Percentiles rank a stretch among this genome's conserved stretches.
phyloP scores from a whole-genome alignment of 1,139 yeast species.

The Nakaseomyces glabratus region DNA sequence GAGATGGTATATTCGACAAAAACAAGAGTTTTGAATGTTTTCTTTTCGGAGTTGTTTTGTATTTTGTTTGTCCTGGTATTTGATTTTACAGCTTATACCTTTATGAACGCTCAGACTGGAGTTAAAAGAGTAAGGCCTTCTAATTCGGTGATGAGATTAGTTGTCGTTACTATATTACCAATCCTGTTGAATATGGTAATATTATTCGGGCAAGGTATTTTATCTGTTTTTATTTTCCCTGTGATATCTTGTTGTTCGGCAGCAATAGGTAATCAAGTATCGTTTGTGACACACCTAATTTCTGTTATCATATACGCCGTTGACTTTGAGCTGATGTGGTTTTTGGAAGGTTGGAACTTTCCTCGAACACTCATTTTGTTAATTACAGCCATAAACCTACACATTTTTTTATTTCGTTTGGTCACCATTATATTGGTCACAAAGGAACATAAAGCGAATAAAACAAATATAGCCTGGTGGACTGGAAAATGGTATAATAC shows the following conservation, averaged over 20 bases:
- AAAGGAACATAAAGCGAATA: constrained; percentile 50
- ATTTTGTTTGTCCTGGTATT: constrained; percentile 40
- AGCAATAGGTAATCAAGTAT: constrained; percentile 35
- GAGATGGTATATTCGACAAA: constrained; percentile 28
- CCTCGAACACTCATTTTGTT: constrained; percentile 49
- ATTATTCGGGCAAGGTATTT: constrained; percentile 36
- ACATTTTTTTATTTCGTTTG: constrained; percentile 43
- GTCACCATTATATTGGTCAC: constrained; percentile 43
- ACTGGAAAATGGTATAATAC: constrained; percentile 63
- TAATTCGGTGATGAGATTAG: constrained; percentile 46
- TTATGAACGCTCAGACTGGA: constrained; percentile 64
- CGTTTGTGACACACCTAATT: constrained; percentile 43
- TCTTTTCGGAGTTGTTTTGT: constrained; percentile 44
- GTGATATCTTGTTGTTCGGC: constrained; percentile 34
- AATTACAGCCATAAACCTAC: constrained; percentile 47
- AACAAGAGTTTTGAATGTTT: constrained; percentile 43
- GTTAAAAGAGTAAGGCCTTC: constrained; percentile 40
- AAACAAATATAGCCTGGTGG: constrained; percentile 75
- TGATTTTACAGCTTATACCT: constrained; percentile 52
- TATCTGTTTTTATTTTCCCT: constrained; percentile 45
- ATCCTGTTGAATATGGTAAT: constrained; percentile 40
- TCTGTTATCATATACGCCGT: constrained; percentile 47
- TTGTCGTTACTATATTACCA: constrained; percentile 46
- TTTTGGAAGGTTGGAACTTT: constrained; percentile 56
- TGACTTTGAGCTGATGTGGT: constrained; percentile 52